A percentile compares a stretch with the other conserved stretches of the same genome.
These are phyloP conservation scores for Neopestalotiopsis sp. DNA, from an alignment of 2,329 filamentous ascomycete species.

Conservation along the genomic window DNA sequence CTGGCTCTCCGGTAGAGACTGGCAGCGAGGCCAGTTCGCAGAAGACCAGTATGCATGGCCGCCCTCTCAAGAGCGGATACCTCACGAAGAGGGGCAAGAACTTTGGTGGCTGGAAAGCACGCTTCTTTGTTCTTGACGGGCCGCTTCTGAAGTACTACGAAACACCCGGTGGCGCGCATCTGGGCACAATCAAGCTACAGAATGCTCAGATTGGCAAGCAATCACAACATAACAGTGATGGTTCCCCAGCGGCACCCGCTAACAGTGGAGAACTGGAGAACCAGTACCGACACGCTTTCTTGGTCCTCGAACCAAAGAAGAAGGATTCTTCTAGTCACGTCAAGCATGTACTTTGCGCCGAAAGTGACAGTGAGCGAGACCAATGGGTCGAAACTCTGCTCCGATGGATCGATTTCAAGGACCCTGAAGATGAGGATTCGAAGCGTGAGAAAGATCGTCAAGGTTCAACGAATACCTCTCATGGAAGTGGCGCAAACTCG, in stretches of 20 bases:
- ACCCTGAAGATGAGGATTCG: conserved; percentile 62
- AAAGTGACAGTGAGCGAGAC: conserved; percentile 91
- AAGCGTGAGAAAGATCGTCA: conserved; percentile 46
- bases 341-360: conserved; percentile 92
- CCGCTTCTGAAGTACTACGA: conserved; percentile 87
- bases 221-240: conserved; percentile 67
- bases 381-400: conserved; percentile 91
- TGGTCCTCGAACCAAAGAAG: conserved; percentile 93
- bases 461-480: conserved; percentile 41
- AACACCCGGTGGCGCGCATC: conserved; percentile 83
- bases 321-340: conserved; percentile 90
- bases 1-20: conserved; percentile 43
- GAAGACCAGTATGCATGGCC: conserved; percentile 64
- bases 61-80: conserved; percentile 83
- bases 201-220: conserved; percentile 95
- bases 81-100: conserved; percentile 97
- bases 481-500: conserved; percentile 41
- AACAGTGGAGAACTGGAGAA: conserved; percentile 81
- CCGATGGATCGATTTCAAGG: conserved; percentile 82
- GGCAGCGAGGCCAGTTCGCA: conserved; percentile 42
- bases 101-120: conserved; percentile 97
- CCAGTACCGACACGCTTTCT: conserved; percentile 94
- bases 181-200: conserved; percentile 91
- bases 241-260: conserved; percentile 62
- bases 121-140: conserved; percentile 66